Evolutionary conservation across 169 alveolate genomes (phyloP).

Genomic region (Cryptosporidium tyzzeri): DNA sequence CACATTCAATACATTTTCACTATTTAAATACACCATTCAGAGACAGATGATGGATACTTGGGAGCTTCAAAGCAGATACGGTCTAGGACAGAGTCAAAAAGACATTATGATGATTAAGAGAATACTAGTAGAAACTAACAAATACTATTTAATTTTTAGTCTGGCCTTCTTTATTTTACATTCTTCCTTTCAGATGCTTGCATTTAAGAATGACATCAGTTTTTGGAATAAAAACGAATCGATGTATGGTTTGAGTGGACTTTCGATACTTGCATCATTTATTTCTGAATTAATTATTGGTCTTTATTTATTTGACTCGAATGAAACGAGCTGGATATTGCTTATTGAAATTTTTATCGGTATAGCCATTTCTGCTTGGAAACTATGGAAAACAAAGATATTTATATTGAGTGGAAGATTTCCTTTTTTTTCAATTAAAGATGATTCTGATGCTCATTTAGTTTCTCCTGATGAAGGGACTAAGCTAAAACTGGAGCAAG

Average conservation of each 20-base stretch:
- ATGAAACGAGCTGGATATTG: slow-evolving; percentile 93
- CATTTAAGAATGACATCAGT: slow-evolving; percentile 93
- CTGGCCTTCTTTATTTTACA: slow-evolving; percentile 86
- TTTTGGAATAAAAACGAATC: slow-evolving; percentile 95
- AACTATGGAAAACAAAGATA: slow-evolving; percentile 93
- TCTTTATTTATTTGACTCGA: slow-evolving; percentile 92
- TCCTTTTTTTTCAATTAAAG: slow-evolving; percentile 87
- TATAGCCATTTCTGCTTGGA: slow-evolving; percentile 92
- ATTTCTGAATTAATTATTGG: slow-evolving; percentile 91
- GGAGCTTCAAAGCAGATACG: slow-evolving; percentile 69
- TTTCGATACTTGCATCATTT: slow-evolving; percentile 88
- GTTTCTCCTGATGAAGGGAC: slow-evolving; percentile 24
- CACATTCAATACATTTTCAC: slow-evolving; percentile 73
- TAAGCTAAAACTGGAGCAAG: not conserved
- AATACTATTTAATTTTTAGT: slow-evolving; percentile 87
- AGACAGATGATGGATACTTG: slow-evolving; percentile 52
- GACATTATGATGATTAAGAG: slow-evolving; percentile 90
- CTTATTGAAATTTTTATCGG: slow-evolving; percentile 91
- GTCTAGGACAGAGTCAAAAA: slow-evolving; percentile 78
- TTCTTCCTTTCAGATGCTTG: slow-evolving; percentile 90
- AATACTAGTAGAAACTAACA: slow-evolving; percentile 88
- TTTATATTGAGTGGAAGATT: slow-evolving; percentile 82
- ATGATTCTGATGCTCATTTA: slow-evolving; percentile 24
- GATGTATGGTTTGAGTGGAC: slow-evolving; percentile 95
- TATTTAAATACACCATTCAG: slow-evolving; percentile 77